These are phyloP conservation scores for Suillus weaverae DNA, from an alignment of 768 basidiomycete species.

Conservation along the genomic window DNA sequence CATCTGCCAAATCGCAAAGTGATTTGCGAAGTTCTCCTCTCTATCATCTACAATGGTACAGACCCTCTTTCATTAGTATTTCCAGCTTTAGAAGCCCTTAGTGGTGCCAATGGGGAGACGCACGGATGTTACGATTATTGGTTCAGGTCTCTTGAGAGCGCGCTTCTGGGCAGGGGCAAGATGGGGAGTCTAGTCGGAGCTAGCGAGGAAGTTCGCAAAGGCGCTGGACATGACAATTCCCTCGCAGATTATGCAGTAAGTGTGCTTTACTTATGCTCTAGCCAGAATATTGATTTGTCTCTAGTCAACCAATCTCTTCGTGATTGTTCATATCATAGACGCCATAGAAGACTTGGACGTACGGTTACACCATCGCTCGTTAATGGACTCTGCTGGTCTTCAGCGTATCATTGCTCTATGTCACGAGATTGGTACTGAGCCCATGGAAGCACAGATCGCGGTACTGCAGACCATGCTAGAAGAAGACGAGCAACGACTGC, in stretches of 20 bases:
- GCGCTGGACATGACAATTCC: conserved; percentile 61
- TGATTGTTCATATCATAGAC: conserved; percentile 68
- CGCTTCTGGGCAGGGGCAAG: conserved; percentile 80
- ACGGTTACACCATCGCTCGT: conserved; percentile 81
- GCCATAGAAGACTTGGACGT: conserved; percentile 76
- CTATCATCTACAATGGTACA: conserved; percentile 66
- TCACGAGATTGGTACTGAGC: conserved; percentile 59
- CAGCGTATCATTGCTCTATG: conserved; percentile 70
- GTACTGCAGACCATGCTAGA: conserved; percentile 61
- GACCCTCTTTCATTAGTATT: conserved; percentile 68
- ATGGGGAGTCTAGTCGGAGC: conserved; percentile 97
- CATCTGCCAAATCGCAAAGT: conserved; percentile 76
- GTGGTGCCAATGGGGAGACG: conserved; percentile 58
- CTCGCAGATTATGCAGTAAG: conserved; percentile 87
- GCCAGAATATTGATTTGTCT: background rate
- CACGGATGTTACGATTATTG: conserved; percentile 78
- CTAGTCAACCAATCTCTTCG: conserved; percentile 70
- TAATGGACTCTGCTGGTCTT: conserved; percentile 89
- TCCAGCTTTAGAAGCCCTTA: conserved; percentile 72
- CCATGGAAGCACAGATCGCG: conserved; percentile 66
- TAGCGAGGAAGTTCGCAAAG: conserved; percentile 81
- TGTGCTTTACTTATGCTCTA: conserved; percentile 13
- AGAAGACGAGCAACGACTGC: conserved; percentile 72
- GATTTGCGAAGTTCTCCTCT: conserved; percentile 77
- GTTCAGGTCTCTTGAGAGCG: conserved; percentile 80